Evolutionary conservation across 345 rosid species (phyloP).

Genomic region (Aethionema arabicum): DNA sequence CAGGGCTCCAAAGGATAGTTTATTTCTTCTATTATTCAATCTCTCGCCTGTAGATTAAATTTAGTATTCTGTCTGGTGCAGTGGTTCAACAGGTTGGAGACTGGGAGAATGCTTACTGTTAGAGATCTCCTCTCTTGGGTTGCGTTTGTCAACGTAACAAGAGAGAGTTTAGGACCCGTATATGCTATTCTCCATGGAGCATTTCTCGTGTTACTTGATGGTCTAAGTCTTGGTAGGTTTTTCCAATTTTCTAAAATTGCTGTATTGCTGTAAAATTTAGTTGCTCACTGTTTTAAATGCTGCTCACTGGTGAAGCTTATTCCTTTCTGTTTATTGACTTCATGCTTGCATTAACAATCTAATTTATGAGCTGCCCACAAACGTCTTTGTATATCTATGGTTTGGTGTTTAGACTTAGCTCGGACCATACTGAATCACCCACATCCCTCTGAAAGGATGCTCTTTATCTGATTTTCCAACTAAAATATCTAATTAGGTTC

Average conservation of each 20-base stretch:
- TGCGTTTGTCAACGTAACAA: constrained; percentile 58
- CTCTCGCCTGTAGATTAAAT: not conserved
- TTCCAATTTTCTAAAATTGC: constrained; percentile 2
- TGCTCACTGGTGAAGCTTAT: not conserved
- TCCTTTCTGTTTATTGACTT: constrained; percentile 2
- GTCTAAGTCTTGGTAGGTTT: constrained; percentile 72
- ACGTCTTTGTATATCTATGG: not conserved
- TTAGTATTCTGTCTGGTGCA: constrained; percentile 38
- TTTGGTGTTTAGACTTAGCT: not conserved
- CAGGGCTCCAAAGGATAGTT: too few species aligned
- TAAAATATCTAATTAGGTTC: not conserved
- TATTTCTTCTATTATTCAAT: not conserved
- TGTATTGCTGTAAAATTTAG: constrained; percentile 1
- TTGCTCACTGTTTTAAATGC: constrained; percentile 7
- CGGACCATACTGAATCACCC: not conserved
- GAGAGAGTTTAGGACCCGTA: constrained; percentile 54
- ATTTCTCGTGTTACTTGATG: constrained; percentile 93
- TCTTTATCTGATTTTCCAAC: not conserved
- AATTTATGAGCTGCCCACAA: constrained; percentile 2
- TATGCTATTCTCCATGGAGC: constrained; percentile 78
- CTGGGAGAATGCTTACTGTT: constrained; percentile 78
- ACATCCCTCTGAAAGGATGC: not conserved
- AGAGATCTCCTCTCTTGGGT: constrained; percentile 96
- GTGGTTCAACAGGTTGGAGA: constrained; percentile 79
- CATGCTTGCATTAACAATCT: constrained; percentile 4